Evolutionary conservation across 768 basidiomycete genomes (phyloP).

Genomic region (Lentinus tigrinus): DNA sequence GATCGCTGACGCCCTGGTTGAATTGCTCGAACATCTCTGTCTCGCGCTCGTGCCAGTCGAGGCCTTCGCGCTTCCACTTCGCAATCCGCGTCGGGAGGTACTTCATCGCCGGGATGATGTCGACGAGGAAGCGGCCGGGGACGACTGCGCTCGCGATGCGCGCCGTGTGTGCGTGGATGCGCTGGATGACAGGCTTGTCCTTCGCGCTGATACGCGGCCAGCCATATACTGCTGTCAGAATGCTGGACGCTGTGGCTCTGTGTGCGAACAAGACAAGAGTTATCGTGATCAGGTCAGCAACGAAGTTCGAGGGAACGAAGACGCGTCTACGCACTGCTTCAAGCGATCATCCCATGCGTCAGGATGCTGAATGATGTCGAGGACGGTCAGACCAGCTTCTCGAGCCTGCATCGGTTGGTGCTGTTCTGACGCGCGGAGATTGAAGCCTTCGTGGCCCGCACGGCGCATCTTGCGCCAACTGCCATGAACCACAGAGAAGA

Average conservation of each 20-base stretch:
- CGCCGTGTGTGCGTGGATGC: background rate
- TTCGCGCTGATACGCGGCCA: constrained; percentile 24
- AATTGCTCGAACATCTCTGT: constrained; percentile 18
- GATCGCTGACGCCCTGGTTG: constrained; percentile 8
- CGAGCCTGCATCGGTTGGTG: constrained; percentile 51
- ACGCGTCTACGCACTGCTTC: constrained; percentile 32
- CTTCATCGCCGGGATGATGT: constrained; percentile 27
- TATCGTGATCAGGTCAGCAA: no score
- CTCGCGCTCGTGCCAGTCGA: constrained; percentile 32
- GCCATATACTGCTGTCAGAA: constrained; percentile 37
- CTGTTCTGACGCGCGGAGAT: constrained; percentile 10
- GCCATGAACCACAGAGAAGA: constrained; percentile 26
- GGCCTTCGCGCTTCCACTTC: constrained; percentile 25
- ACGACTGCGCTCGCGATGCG: constrained; percentile 7
- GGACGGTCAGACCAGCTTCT: constrained; percentile 55
- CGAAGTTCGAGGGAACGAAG: no score
- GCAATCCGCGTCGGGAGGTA: constrained; percentile 37
- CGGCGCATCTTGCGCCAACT: constrained; percentile 58
- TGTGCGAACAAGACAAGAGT: constrained; percentile 10
- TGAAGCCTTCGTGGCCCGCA: constrained; percentile 45
- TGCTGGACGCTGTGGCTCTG: constrained; percentile 35
- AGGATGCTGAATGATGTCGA: constrained; percentile 43
- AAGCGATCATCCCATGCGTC: constrained; percentile 30
- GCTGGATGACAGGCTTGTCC: constrained; percentile 13
- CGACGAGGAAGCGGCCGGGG: constrained; percentile 21